Evolutionary conservation across 2,329 filamentous ascomycete genomes (phyloP).

Genomic region (Dactylellina leptospora): DNA sequence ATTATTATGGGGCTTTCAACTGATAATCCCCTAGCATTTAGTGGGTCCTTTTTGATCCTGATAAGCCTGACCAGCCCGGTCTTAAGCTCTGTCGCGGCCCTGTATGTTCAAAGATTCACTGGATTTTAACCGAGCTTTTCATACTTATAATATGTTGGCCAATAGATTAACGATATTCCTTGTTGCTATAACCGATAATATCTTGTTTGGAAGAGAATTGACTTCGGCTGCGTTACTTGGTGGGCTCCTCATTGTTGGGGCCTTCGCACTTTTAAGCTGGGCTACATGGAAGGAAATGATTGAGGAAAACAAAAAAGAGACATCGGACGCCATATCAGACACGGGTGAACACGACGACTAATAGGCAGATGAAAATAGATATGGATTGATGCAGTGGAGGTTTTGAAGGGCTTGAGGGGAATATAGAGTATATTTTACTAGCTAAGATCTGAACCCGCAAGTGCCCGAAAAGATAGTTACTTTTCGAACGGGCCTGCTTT

Average conservation of each 20-base stretch:
- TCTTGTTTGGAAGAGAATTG: conserved; percentile 79
- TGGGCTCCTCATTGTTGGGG: conserved; percentile 85
- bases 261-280: conserved; percentile 87
- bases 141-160: background rate
- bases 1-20: background rate
- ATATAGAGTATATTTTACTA: too few relatives aligned
- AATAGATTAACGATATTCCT: conserved; percentile 85
- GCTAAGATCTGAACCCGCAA: too few relatives aligned
- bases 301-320: conserved; percentile 76
- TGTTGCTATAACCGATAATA: conserved; percentile 89
- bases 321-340: conserved; percentile 55
- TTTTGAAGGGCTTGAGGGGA: too few relatives aligned
- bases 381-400: too few relatives aligned
- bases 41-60: conserved; percentile 88
- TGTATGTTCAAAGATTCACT: conserved; percentile 60
- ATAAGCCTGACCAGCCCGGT: conserved; percentile 94
- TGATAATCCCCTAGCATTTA: conserved; percentile 69
- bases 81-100: conserved; percentile 86
- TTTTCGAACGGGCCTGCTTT: too few relatives aligned
- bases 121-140: background rate
- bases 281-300: conserved; percentile 93
- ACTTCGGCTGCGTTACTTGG: conserved; percentile 79
- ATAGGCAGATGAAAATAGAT: too few relatives aligned
- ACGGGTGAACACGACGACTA: conserved; percentile 37
- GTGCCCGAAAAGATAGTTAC: too few relatives aligned